Evolutionary conservation across 2,329 filamentous ascomycete genomes (phyloP).

Genomic region (Sclerotinia subarctica): DNA sequence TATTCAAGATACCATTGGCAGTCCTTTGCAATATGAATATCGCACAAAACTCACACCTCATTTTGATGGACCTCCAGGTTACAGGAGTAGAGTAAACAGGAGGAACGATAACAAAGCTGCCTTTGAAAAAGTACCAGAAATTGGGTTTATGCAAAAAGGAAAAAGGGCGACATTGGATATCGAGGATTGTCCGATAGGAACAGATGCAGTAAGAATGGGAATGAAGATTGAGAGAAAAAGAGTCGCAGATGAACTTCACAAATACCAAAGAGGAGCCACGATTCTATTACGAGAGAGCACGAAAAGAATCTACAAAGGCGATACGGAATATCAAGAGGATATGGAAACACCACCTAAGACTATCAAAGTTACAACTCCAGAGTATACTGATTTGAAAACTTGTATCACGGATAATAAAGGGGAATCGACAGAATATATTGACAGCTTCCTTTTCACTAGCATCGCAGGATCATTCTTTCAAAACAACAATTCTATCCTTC

Average conservation of each 20-base stretch:
- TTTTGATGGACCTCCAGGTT: conserved; percentile 72
- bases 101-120: conserved; percentile 51
- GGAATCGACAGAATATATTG: conserved; percentile 83
- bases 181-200: conserved; percentile 95
- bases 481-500: conserved; percentile 98
- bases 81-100: conserved; percentile 46
- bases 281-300: conserved; percentile 87
- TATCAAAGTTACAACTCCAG: conserved; percentile 41
- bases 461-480: conserved; percentile 96
- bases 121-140: conserved; percentile 67
- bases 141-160: conserved; percentile 92
- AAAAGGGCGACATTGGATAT: conserved; percentile 80
- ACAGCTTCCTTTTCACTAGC: conserved; percentile 77
- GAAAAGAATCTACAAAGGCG: conserved; percentile 55
- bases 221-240: conserved; percentile 75
- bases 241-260: conserved; percentile 65
- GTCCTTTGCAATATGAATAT: conserved; percentile 88
- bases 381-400: conserved; percentile 73
- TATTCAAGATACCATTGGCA: conserved; percentile 81
- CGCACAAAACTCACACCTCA: conserved; percentile 96
- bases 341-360: conserved; percentile 34
- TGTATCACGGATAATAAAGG: conserved; percentile 86
- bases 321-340: conserved; percentile 30
- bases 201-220: conserved; percentile 75
- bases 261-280: conserved; percentile 80